These are phyloP conservation scores for Handroanthus guayacan DNA, from an alignment of 257 asterid genomes.

Conservation along the genomic window DNA sequence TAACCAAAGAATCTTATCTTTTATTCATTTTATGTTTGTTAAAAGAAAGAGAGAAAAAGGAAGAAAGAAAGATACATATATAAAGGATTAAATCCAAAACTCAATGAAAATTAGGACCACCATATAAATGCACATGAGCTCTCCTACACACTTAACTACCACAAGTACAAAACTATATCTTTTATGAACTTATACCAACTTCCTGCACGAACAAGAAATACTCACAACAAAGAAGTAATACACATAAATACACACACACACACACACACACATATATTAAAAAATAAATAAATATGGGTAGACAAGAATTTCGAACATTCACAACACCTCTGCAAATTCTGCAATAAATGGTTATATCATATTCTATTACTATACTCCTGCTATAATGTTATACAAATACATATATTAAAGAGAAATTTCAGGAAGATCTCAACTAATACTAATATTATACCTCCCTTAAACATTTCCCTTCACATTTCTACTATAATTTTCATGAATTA, in stretches of 20 bases:
- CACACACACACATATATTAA: too few species aligned
- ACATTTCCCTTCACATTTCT: slow-evolving; percentile 17
- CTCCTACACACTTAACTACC: slow-evolving; percentile 20
- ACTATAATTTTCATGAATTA: slow-evolving; percentile 34
- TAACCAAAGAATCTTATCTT: too few species aligned
- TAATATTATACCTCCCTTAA: slow-evolving; percentile 33
- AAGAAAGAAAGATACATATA: too few species aligned
- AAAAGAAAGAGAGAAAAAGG: too few species aligned
- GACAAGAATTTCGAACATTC: slow-evolving; percentile 16
- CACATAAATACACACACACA: neutral
- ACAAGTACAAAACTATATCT: slow-evolving; percentile 5
- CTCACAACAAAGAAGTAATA: neutral
- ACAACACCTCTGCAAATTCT: slow-evolving; percentile 8
- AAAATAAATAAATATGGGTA: neutral
- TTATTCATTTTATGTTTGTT: too few species aligned
- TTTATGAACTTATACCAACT: slow-evolving; percentile 28
- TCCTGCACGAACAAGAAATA: neutral
- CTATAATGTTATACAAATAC: slow-evolving; percentile 34
- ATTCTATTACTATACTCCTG: slow-evolving; percentile 15
- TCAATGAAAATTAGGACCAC: slow-evolving; percentile 22
- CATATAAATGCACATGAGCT: neutral
- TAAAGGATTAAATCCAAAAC: neutral
- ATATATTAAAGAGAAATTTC: slow-evolving; percentile 35
- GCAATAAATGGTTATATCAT: slow-evolving; percentile 22
- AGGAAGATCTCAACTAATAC: slow-evolving; percentile 32